Conservation (phyloP, 768 basidiomycete genomes). For the Leccinum fibrillosum region DNA sequence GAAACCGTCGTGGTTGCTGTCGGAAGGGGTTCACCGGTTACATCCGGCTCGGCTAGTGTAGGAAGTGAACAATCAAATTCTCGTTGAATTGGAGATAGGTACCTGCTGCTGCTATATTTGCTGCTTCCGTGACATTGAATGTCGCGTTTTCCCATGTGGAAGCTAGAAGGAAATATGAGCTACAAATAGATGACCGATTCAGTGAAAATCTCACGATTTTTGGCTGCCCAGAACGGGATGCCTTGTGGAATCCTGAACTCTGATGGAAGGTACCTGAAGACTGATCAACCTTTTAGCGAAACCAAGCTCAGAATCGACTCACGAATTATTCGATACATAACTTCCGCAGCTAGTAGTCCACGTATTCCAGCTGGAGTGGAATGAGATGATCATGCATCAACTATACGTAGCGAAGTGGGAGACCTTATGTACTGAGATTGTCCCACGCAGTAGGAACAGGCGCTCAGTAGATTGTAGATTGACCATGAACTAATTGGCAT, state of each 20-base stretch:
- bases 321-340: constrained; percentile 19
- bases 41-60: constrained; percentile 3
- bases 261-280: constrained; percentile 23
- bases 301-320: background rate
- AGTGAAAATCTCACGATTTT: constrained; percentile 17
- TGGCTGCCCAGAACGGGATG: constrained; percentile 24
- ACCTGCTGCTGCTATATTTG: constrained; percentile 8
- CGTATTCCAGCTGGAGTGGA: constrained; percentile 16
- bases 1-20: constrained; percentile 6
- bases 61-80: background rate
- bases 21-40: constrained; percentile 16
- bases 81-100: background rate
- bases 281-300: background rate
- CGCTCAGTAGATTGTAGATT: constrained; percentile 29
- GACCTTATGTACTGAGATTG: constrained; percentile 16
- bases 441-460: constrained; percentile 20
- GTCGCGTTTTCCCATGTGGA: constrained; percentile 11
- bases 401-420: background rate
- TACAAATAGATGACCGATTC: background rate
- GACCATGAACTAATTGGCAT: constrained; percentile 26
- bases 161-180: constrained; percentile 14
- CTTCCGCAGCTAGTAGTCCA: constrained; percentile 18
- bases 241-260: constrained; percentile 7
- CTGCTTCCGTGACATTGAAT: constrained; percentile 16
- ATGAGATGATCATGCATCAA: constrained; percentile 1